Evolutionary conservation across 2,329 filamentous ascomycete species (phyloP).

Genomic region (Blumeria graminis): DNA sequence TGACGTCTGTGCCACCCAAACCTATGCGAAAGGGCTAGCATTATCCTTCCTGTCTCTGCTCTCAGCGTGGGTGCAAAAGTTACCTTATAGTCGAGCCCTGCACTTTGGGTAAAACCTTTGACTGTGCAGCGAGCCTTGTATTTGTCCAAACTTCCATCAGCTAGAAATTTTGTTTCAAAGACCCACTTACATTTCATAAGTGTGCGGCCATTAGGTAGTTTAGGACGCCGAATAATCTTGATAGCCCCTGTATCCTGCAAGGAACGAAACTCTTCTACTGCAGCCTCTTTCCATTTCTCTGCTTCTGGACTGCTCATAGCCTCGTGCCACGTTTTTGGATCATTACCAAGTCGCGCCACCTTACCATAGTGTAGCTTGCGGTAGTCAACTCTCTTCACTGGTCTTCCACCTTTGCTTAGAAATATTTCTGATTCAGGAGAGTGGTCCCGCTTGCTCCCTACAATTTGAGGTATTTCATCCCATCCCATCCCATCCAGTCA

Average conservation of each 20-base stretch:
- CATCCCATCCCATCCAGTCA: background rate
- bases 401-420: background rate
- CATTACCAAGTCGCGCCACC: background rate
- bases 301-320: background rate
- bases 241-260: background rate
- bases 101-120: background rate
- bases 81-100: background rate
- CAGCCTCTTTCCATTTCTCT: background rate
- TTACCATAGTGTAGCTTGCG: background rate
- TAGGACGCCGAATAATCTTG: background rate
- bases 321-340: background rate
- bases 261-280: background rate
- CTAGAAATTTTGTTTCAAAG: background rate
- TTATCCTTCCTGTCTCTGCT: background rate
- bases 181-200: background rate
- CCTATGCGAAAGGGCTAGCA: background rate
- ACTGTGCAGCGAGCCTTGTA: background rate
- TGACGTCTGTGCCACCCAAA: background rate
- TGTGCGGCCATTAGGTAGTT: background rate
- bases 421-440: background rate
- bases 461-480: background rate
- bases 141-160: background rate
- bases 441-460: background rate
- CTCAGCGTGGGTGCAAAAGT: background rate
- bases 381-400: background rate